Evolutionary conservation across 139 green algal genomes (phyloP).

Genomic region (Chlamydomonas asymmetrica): DNA sequence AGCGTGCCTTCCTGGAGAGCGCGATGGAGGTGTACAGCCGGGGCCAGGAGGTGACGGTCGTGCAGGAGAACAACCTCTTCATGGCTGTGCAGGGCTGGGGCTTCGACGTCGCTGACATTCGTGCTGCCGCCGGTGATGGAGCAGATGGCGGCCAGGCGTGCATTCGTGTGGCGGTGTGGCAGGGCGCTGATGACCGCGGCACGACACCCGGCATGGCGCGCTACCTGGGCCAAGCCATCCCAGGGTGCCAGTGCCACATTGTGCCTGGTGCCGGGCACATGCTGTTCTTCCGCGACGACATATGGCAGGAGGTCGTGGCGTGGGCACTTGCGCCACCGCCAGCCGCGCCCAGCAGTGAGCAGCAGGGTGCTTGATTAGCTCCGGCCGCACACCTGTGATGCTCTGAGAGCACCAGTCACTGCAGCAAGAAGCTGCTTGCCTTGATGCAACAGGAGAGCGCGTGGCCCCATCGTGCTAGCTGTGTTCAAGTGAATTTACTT

Average conservation of each 20-base stretch:
- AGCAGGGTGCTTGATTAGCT: no score
- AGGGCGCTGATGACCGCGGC: conserved; percentile 15
- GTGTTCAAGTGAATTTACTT: no score
- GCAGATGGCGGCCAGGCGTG: no score
- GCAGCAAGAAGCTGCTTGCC: no score
- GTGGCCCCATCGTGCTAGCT: no score
- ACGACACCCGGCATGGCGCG: conserved; percentile 1
- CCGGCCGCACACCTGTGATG: no score
- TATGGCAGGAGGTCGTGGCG: not conserved
- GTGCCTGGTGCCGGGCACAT: not conserved
- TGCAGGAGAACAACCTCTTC: not conserved
- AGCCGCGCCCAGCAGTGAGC: no score
- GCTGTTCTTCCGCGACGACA: not conserved
- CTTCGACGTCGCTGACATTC: not conserved
- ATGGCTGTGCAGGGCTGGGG: not conserved
- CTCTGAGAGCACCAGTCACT: no score
- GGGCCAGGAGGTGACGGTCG: conserved; percentile 3
- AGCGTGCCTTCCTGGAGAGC: conserved; percentile 9
- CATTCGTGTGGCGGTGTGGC: conserved; percentile 19
- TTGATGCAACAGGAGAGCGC: no score
- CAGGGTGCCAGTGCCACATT: no score
- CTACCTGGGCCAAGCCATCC: no score
- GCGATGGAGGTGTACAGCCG: conserved; percentile 12
- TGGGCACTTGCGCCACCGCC: not conserved
- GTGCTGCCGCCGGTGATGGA: no score